These are phyloP conservation scores for Ilyonectria robusta DNA, from an alignment of 2,329 filamentous ascomycete genomes.

Conservation along the genomic window DNA sequence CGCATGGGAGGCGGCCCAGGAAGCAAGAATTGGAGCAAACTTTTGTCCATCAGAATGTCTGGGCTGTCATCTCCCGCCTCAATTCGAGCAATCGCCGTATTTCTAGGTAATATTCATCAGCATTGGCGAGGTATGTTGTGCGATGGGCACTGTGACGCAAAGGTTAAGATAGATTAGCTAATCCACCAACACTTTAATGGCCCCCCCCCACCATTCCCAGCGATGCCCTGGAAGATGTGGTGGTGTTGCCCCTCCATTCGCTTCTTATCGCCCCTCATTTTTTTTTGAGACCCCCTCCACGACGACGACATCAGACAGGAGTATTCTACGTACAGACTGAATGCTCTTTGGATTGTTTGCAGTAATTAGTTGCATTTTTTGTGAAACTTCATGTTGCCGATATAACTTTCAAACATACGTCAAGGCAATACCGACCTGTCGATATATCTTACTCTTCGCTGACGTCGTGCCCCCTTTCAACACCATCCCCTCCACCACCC, in stretches of 20 bases:
- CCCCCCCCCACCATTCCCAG: background rate
- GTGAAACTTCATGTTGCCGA: background rate
- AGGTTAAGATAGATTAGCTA: constrained; percentile 17
- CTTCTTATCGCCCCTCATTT: constrained; percentile 29
- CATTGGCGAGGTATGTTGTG: background rate
- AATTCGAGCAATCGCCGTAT: no score
- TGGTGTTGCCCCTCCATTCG: constrained; percentile 23
- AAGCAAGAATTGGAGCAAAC: background rate
- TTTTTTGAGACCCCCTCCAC: constrained; percentile 9
- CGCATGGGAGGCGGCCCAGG: background rate
- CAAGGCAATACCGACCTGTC: background rate
- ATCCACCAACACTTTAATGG: constrained; percentile 5
- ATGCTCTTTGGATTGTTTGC: background rate
- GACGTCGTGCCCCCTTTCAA: background rate
- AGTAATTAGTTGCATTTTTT: no score
- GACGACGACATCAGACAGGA: constrained; percentile 4
- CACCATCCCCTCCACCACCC: background rate
- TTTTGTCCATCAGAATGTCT: background rate
- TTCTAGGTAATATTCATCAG: background rate
- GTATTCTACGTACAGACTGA: background rate
- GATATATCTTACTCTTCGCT: background rate
- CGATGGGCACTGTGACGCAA: background rate
- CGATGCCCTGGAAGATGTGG: constrained; percentile 2
- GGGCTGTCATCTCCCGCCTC: no score
- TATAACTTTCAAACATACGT: background rate